Conservation (phyloP, 306 rosid genomes). For the Cajanus cajan region DNA sequence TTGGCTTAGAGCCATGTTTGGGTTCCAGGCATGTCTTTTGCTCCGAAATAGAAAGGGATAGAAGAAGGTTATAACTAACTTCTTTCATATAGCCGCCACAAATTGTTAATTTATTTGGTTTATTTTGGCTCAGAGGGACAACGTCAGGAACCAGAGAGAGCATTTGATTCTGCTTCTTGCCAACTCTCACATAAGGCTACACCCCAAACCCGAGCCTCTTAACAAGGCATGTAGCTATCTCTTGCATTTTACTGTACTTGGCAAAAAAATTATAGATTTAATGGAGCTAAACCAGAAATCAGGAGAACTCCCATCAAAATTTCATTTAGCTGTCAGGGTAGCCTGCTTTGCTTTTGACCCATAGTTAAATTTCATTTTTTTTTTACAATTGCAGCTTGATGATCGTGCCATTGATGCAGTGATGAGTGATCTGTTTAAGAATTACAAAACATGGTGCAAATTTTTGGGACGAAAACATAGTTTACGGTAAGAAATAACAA, state of each 20-base stretch:
- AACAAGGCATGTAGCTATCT: constrained; percentile 60
- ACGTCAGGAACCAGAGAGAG: constrained; percentile 95
- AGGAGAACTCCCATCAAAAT: not conserved
- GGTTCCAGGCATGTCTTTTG: constrained; percentile 72
- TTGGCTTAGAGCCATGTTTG: constrained; percentile 97
- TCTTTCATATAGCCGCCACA: not conserved
- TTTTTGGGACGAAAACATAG: constrained; percentile 83
- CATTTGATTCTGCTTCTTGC: constrained; percentile 91
- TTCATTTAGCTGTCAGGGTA: constrained; percentile 10
- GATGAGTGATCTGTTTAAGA: constrained; percentile 73
- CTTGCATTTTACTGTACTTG: constrained; percentile 8
- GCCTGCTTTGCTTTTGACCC: constrained; percentile 15
- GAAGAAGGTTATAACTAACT: not conserved
- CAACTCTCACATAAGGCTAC: constrained; percentile 75
- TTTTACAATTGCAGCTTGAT: constrained; percentile 67
- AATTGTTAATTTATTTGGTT: constrained; percentile 29
- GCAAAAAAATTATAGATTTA: not conserved
- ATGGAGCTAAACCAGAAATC: constrained; percentile 10
- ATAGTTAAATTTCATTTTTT: constrained; percentile 13
- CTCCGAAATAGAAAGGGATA: not conserved
- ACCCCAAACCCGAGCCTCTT: constrained; percentile 96
- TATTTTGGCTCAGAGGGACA: constrained; percentile 71
- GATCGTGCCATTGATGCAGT: constrained; percentile 83
- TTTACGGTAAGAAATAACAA: constrained; percentile 54
- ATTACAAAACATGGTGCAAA: constrained; percentile 90